Evolutionary conservation across 2,329 filamentous ascomycete species (phyloP).

Genomic region (Ophiobolus disseminans): DNA sequence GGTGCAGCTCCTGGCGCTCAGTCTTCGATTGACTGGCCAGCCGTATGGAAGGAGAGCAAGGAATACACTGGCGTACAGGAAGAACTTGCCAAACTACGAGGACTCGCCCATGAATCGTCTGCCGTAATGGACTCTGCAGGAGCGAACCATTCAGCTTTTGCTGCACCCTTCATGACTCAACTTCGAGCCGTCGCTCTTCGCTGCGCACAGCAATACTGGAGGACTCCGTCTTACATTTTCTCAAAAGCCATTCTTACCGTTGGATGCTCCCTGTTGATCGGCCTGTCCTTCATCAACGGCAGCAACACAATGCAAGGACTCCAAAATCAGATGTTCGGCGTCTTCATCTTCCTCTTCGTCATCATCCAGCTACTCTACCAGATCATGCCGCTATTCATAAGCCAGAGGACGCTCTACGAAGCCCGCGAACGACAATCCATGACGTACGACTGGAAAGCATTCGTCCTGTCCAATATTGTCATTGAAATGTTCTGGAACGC

Average conservation of each 20-base stretch:
- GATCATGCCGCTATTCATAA: conserved; percentile 65
- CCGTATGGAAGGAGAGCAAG: conserved; percentile 47
- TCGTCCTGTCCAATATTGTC: conserved; percentile 72
- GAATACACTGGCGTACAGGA: conserved; percentile 37
- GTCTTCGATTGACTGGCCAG: conserved; percentile 49
- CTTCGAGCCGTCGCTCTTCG: conserved; percentile 49
- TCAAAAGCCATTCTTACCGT: conserved; percentile 41
- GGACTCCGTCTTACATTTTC: conserved; percentile 54
- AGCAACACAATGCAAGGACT: conserved; percentile 50
- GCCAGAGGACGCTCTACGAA: conserved; percentile 64
- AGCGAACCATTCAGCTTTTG: conserved; percentile 51
- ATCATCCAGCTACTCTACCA: conserved; percentile 51
- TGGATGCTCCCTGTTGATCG: conserved; percentile 41
- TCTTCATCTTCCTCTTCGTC: conserved; percentile 59
- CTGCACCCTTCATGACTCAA: conserved; percentile 48
- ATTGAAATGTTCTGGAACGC: conserved; percentile 67
- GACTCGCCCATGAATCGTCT: conserved; percentile 39
- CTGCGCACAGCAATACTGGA: conserved; percentile 56
- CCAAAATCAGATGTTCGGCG: conserved; percentile 56
- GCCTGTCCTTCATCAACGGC: conserved; percentile 53
- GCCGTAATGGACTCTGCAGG: conserved; percentile 54
- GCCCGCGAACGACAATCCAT: conserved; percentile 68
- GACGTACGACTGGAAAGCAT: conserved; percentile 76
- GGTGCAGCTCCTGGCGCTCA: conserved; percentile 38
- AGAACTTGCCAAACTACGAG: conserved; percentile 50